Evolutionary conservation across 306 rosid species (phyloP).

Genomic region (Begonia peltatifolia): DNA sequence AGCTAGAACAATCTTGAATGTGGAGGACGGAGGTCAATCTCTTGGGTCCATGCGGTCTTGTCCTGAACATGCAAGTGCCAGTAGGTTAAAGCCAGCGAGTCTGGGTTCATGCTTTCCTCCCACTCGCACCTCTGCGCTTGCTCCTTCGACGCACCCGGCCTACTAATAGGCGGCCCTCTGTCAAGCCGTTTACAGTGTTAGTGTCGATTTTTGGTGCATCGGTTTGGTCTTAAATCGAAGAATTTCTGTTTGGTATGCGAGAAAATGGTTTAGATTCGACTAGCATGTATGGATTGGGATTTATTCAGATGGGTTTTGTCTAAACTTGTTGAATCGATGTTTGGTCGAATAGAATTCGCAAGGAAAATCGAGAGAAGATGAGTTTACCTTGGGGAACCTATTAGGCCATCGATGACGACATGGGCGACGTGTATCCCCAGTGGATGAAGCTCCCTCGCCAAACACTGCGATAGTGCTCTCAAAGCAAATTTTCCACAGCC

Average conservation of each 20-base stretch:
- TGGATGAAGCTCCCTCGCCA: slow-evolving; percentile 81
- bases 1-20: too few species aligned
- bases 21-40: slow-evolving; percentile 62
- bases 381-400: slow-evolving; percentile 62
- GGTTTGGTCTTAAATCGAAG: background rate
- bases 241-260: slow-evolving; percentile 5
- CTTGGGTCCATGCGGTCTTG: slow-evolving; percentile 80
- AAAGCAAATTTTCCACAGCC: slow-evolving; percentile 96
- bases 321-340: too few species aligned
- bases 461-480: slow-evolving; percentile 78
- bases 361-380: background rate
- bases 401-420: slow-evolving; percentile 60
- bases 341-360: background rate
- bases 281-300: background rate
- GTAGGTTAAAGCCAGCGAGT: slow-evolving; percentile 76
- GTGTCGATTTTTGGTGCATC: too few species aligned
- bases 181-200: too few species aligned
- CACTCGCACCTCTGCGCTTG: slow-evolving; percentile 14
- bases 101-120: slow-evolving; percentile 50
- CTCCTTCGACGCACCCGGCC: slow-evolving; percentile 11
- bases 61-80: slow-evolving; percentile 90
- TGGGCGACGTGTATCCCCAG: slow-evolving; percentile 88
- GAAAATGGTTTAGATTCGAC: background rate
- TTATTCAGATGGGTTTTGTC: too few species aligned
- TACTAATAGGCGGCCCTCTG: too few species aligned